Conservation (phyloP, 768 basidiomycete genomes). For the Tulasnella sp. region DNA sequence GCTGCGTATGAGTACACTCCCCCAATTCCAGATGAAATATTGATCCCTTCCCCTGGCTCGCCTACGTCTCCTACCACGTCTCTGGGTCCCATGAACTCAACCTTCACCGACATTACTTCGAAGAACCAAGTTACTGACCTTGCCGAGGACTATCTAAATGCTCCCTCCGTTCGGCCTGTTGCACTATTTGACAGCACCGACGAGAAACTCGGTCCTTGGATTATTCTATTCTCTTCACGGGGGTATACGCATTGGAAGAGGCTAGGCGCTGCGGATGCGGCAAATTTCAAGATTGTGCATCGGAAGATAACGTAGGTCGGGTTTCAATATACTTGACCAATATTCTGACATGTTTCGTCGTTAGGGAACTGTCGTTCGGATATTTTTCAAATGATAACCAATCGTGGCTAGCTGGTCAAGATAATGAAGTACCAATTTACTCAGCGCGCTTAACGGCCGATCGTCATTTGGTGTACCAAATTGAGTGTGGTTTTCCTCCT, state of each 20-base stretch:
- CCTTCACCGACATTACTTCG: too few relatives aligned
- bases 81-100: too few relatives aligned
- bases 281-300: constrained; percentile 39
- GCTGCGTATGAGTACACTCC: too few relatives aligned
- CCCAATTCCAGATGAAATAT: too few relatives aligned
- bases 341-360: neutral
- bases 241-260: constrained; percentile 40
- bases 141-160: too few relatives aligned
- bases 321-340: neutral
- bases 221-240: constrained; percentile 39
- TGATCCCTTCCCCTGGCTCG: too few relatives aligned
- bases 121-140: too few relatives aligned
- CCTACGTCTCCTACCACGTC: too few relatives aligned
- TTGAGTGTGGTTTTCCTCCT: constrained; percentile 5
- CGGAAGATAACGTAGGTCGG: constrained; percentile 52
- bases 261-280: constrained; percentile 32
- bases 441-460: constrained; percentile 55
- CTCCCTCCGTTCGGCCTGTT: too few relatives aligned
- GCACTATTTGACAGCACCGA: too few relatives aligned
- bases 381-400: constrained; percentile 59
- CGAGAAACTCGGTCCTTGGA: constrained; percentile 61
- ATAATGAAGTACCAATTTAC: constrained; percentile 42
- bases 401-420: constrained; percentile 38
- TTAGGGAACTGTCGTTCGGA: constrained; percentile 54
- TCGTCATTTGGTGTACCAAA: constrained; percentile 31